Base-by-base conservation (phyloP, 179 eudicot species). In the Beta macrorhiza region DNA sequence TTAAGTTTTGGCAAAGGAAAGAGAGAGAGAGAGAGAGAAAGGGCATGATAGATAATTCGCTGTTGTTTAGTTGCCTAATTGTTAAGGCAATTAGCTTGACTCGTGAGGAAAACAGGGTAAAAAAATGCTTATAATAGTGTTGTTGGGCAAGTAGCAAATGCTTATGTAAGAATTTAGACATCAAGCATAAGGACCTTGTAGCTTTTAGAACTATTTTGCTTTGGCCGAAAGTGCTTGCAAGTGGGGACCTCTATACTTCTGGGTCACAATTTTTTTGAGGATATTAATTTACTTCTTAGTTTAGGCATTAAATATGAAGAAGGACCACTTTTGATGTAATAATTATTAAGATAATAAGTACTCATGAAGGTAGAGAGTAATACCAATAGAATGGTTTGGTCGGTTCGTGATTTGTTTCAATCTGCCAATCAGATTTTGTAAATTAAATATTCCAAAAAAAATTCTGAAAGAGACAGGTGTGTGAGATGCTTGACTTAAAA, bases 341-440 rank as follows among this genome's bases (percentile, higher is more conserved):
- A 17, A 19, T 76, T 49, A 14, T 65, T 63, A 52, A 49, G 65
- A 77, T 20, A 45, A 77, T 20, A 29, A 77, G 78, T 64, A 16
- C 14, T 49, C 69, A 61, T 81, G 65, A 81, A 59, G 57, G 16
- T 80, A 47, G 47, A 71, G 61, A 20, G 76, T 64, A 37, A 37
- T 49, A 63, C 84, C 82, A 85, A 79, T 85, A 61, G 76, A 37
- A 68, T 44, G 29, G 56, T 55, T 81, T 84, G 82, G 87, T 74
- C 87, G 84, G 87, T 45, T 78, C 62, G 12, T 49, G 75, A 53
- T 29, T 68, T 78, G 73, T 84, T 52, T 61, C 37, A 68, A 57
- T 76, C 57, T 44, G 67, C 77, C 79, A 80, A 68, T 52, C 53
- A 62, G 59, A 55, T 44, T 29, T 53, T 81, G 59, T 9, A 12